Evolutionary conservation across 352 stramenopile species (phyloP), one percentile per base, ranked within the genome.

Genomic region (Phytophthora hybrid): DNA sequence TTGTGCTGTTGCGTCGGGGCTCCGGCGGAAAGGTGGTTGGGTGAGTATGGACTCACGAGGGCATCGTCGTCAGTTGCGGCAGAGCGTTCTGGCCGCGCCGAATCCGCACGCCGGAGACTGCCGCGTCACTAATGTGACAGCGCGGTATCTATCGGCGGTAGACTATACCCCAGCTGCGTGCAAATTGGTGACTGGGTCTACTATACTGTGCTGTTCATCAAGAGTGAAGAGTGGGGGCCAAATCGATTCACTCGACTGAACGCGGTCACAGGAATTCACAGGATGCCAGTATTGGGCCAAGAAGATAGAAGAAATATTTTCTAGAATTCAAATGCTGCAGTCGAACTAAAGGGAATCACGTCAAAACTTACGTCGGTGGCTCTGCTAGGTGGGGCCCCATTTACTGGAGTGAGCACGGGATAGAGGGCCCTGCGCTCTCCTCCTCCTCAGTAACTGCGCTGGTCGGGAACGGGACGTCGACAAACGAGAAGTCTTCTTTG

Each of bases 401-500:
- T 59, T 75, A 84, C 56, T 82, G 78, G 19, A 82, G 39, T 16
- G 16, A 64, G 63, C 78, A 84, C 8, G 37, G 56, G 44, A 74
- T 74, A 56, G 51, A 61, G 0, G 66, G 34, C 7, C 21, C 47
- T 18, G 69, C 10, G 16, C 51, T 66, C 29, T 56, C 56, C 19
- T 26, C 23, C 23, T 26, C 23, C 1, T 62, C 58, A 21, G 9
- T 60, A 18, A 49, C 60, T 52, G 46, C 34, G 47, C 83, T 78
- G 51, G 64, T 61, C 19, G 82, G 82, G 63, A 86, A 84, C 23
- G 76, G 57, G 10, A 84, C 57, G 19, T 71, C 63, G 4, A 56
- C 70, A 54, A 87, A 89, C 11, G 69, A 80, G 49, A 90, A 84
- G 31, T 82, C 64, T 47, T 91, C 81, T 31, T 83, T 77, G 51